A percentile compares a stretch with the other conserved stretches of the same genome.
Evolutionary conservation across 768 basidiomycete genomes (phyloP).

Genomic region (Austroboletus festivus): DNA sequence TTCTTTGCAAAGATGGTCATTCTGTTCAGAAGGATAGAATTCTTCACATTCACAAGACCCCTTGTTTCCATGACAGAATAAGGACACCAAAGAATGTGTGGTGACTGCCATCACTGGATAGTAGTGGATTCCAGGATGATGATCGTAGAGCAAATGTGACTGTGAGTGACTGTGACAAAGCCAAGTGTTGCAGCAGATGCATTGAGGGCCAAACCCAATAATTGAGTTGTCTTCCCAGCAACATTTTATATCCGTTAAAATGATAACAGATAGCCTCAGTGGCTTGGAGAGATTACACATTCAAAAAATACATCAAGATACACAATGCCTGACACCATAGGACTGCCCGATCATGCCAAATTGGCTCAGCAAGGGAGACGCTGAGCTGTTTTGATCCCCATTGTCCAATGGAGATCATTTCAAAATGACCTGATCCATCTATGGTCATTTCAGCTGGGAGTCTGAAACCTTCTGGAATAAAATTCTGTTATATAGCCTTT

Average conservation of each 20-base stretch:
- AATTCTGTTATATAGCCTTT: neutral
- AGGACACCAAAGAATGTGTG: no score
- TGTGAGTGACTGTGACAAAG: no score
- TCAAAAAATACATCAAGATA: neutral
- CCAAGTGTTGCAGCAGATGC: no score
- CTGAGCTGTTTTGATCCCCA: constrained; percentile 2
- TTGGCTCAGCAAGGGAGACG: neutral
- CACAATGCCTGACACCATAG: constrained; percentile 14
- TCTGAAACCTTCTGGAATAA: constrained; percentile 12
- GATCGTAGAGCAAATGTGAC: no score
- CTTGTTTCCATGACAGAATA: no score
- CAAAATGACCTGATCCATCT: constrained; percentile 5
- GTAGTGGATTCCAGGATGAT: no score
- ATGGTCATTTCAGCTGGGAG: constrained; percentile 19
- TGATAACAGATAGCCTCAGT: neutral
- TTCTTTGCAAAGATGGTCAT: neutral
- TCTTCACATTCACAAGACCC: no score
- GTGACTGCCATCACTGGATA: no score
- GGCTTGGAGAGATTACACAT: neutral
- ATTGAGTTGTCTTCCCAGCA: no score
- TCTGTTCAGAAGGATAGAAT: no score
- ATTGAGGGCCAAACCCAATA: no score
- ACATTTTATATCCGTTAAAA: no score
- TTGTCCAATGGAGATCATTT: constrained; percentile 6
- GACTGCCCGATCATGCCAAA: constrained; percentile 11